These are phyloP conservation scores for Ramichloridium luteum DNA, from an alignment of 2,329 filamentous ascomycete genomes.

Conservation along the genomic window DNA sequence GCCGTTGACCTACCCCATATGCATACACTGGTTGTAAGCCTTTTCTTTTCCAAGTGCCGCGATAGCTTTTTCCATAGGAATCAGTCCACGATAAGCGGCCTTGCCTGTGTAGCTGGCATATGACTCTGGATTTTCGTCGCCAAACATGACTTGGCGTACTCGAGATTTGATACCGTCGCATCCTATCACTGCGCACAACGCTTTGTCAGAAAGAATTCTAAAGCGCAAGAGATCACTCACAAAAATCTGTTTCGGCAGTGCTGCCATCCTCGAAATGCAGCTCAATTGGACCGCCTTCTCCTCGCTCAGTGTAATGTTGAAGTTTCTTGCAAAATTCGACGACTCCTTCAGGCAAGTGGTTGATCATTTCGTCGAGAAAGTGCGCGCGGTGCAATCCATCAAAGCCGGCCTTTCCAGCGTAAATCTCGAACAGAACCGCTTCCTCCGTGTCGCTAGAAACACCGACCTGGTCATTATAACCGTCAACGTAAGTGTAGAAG, in stretches of 20 bases:
- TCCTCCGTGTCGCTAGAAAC: not conserved
- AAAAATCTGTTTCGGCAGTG: conserved; percentile 17
- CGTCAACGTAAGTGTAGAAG: no score
- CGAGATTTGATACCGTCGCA: conserved; percentile 52
- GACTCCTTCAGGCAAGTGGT: conserved; percentile 33
- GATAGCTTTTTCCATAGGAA: conserved; percentile 40
- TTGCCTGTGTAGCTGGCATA: conserved; percentile 43
- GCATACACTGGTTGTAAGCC: conserved; percentile 14
- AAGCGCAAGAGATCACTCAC: not conserved
- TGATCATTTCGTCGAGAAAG: conserved; percentile 38
- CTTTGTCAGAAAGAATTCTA: no score
- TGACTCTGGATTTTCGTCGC: conserved; percentile 32
- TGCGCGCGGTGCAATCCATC: conserved; percentile 33
- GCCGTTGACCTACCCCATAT: conserved; percentile 5
- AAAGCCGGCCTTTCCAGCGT: not conserved
- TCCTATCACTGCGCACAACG: conserved; percentile 40
- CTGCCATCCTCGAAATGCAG: conserved; percentile 35
- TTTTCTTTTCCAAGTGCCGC: conserved; percentile 13
- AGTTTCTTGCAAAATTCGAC: conserved; percentile 19
- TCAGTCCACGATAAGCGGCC: conserved; percentile 49
- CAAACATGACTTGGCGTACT: conserved; percentile 42
- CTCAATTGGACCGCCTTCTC: conserved; percentile 17
- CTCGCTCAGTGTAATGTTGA: conserved; percentile 10
- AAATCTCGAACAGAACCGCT: not conserved
- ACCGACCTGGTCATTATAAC: not conserved